Base-by-base conservation (phyloP, 2,329 filamentous ascomycete species). In the Diaporthe longicolla region DNA sequence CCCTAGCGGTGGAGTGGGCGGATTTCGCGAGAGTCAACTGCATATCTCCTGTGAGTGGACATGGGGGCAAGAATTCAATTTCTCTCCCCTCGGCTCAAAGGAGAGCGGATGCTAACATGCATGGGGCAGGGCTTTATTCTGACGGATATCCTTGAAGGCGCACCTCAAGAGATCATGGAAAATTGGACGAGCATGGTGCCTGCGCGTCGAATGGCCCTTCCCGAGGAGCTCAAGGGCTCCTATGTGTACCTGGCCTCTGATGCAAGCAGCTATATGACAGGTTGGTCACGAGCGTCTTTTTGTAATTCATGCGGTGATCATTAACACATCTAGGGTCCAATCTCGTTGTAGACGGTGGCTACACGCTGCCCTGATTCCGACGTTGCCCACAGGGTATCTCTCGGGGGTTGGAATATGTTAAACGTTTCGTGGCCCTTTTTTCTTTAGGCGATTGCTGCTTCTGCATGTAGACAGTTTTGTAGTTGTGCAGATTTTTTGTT, bases 1-100 rank as follows among this genome's bases (percentile, higher is more conserved):
- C 80, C 57, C 76, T 86, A 10, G 81, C 83, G 1, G 84, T 86
- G 5, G 85, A 86, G 73, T 86, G 85, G 84, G 82, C 81, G 2
- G 82, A 84, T 26, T 84, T 85, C 73, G 80, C 81, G 13, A 78
- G 83, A 26, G 83, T 85, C 4, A 85, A 85, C 71, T 84, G 78
- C 63, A 78, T 85, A 13, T 85, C 83, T 5, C 83, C 83, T 13
- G 81, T 81, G 70, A 45, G 78, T 77, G 35, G 13, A 35, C 24
- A 1, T 37, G 10, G n/a, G 8, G 1, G 17, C 11, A 4, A 19
- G 5, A 35, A 32, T 10, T 9, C 1, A 48, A 10, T n/a, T 8
- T 7, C 17, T 21, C 2, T 26, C 21, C 45, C 54, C 35, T 71
- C 76, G 29, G 75, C 50, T n/a, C 40, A 15, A 4, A 15, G 13